Base-by-base conservation (phyloP, 768 basidiomycete genomes). In the Tephrocybe rancida region DNA sequence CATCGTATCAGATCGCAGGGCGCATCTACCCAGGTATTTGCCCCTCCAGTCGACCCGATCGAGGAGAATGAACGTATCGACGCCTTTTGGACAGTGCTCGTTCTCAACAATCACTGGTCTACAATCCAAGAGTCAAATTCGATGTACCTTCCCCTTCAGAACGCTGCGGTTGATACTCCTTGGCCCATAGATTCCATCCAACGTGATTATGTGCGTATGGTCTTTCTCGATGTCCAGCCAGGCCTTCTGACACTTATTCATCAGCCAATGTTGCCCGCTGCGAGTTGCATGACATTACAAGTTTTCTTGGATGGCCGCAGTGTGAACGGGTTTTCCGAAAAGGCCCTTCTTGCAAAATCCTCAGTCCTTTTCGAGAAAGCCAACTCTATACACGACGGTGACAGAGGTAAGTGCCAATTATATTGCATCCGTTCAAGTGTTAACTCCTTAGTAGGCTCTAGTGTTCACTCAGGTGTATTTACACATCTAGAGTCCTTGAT, bases 71-170 rank as follows among this genome's bases (percentile, higher is more conserved):
- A 64, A 51, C 50, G 59, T 30, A 58, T 61, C 29, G 45, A 56
- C 25, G 63, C 58, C 13, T 64, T 64, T 50, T 64, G 63, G 63
- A 50, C 54, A 14, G 61, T 62, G 6, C 42, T 58, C 14, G 29
- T 54, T 19, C 55, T 64, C 27, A 56, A 53, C 48, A 60, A 58
- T 29, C 45, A 58, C 44, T 60, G 60, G 56, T 49, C 56, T 13
- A 47, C 52, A 13, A 55, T 53, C 25, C 54, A 55, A 19, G 58
- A 43, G n/a, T 53, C 54, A 3, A 50, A 59, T 11, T 48, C 54
- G 7, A 48, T 44, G 6, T 21, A 44, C 21, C 29, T 44, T 13
- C 4, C 42, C 11, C 21, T 50, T 24, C 24, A 35, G 9, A 43
- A 46, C 16, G 51, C 11, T 14, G 34, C 37, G n/a, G 42, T 59